A percentile compares a stretch with the other conserved stretches of the same genome.
Evolutionary conservation across 2,329 filamentous ascomycete species (phyloP).

Genomic region (Fusarium robinianum): DNA sequence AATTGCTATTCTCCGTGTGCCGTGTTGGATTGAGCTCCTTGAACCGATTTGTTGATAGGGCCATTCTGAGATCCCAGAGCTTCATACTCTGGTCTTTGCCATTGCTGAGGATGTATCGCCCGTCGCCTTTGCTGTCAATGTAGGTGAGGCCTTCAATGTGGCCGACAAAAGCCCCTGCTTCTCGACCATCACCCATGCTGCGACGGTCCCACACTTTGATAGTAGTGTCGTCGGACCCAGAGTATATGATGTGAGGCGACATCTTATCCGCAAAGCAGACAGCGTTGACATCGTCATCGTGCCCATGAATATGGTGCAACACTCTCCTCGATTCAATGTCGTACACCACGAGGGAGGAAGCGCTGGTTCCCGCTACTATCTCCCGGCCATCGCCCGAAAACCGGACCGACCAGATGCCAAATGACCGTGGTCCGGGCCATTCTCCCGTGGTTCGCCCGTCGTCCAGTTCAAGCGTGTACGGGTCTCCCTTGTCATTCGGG

Average conservation of each 20-base stretch:
- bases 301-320: slow-evolving; percentile 75
- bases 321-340: slow-evolving; percentile 82
- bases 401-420: slow-evolving; percentile 84
- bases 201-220: slow-evolving; percentile 96
- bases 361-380: slow-evolving; percentile 85
- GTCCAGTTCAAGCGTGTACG: slow-evolving; percentile 74
- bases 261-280: slow-evolving; percentile 91
- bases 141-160: slow-evolving; percentile 71
- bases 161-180: slow-evolving; percentile 68
- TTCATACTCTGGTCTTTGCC: slow-evolving; percentile 98
- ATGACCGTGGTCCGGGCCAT: slow-evolving; percentile 41
- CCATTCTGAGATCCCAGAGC: slow-evolving; percentile 92
- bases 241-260: slow-evolving; percentile 93
- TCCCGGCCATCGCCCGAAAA: slow-evolving; percentile 92
- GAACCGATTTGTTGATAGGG: slow-evolving; percentile 73
- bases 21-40: slow-evolving; percentile 59
- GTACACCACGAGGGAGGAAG: slow-evolving; percentile 81
- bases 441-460: slow-evolving; percentile 36
- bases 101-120: slow-evolving; percentile 86
- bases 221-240: slow-evolving; percentile 90
- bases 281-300: slow-evolving; percentile 90
- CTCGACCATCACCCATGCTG: slow-evolving; percentile 83
- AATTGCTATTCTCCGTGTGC: slow-evolving; percentile 60
- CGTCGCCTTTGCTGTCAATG: slow-evolving; percentile 71
- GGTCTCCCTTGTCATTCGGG: slow-evolving; percentile 78